Base-by-base conservation (phyloP, 805 yeast genomes). In the Monosporozyma aerobia region DNA sequence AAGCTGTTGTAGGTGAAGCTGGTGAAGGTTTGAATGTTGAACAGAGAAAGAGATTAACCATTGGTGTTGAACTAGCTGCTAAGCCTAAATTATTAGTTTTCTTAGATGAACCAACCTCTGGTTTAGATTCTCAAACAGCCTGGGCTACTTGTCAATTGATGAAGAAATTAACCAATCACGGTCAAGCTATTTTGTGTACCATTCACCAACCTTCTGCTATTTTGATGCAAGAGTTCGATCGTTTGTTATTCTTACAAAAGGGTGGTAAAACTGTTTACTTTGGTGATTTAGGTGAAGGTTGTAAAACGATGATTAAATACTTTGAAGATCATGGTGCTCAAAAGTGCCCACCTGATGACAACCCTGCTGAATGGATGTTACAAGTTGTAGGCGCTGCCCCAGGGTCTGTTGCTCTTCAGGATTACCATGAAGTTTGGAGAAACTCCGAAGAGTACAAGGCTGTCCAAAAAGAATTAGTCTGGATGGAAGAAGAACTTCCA, bases 291-390 rank as follows among this genome's bases (percentile, higher is more conserved):
- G 90, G 92, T 52, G 67, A 75, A 39, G 77, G 81, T 59, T 81
- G 80, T 59, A 63, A 66, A 45, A 74, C 79, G 3, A 73, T 85
- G 72, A 82, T 83, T 53, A 69, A 77, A 50, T 85, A 85, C 63
- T 84, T 85, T 61, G 89, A 85, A 65, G 64, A 66, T 4, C 68
- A 83, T 57, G 90, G 89, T 51, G 80, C 90, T 44, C 77, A 75
- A 27, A 71, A 73, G 52, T 85, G 90, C 71, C 90, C 90, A 22
- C 70, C 74, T 6, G 74, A 75, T 44, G 89, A 87, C 5, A 86
- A 86, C 58, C 94, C 92, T 33, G 92, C 90, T 13, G 96, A 88
- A 72, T 89, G 95, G 94, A 89, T 89, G 95, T 74, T 89, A 69
- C 85, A 85, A 56, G 86, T 83, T 57, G 85, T 84, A 61, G 90